phyloP scores from a whole-genome alignment of 176 grass and related monocot genomes.

The Dactylis glomerata region DNA sequence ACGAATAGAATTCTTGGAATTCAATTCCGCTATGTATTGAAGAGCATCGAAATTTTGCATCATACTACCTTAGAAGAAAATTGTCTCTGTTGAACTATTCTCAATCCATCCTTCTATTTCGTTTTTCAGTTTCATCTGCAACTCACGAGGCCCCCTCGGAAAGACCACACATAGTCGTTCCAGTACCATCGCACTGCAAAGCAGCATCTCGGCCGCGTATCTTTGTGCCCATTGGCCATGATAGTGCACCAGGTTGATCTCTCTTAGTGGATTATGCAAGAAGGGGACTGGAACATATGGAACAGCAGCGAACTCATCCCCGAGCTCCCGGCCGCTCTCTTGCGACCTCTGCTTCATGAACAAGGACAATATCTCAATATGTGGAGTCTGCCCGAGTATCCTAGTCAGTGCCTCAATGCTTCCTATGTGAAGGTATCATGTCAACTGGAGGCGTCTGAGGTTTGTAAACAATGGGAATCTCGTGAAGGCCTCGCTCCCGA shows the following conservation, averaged over 20 bases:
- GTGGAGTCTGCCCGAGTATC: neutral
- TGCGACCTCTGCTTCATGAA: neutral
- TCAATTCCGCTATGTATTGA: too few relatives aligned
- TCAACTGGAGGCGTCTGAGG: neutral
- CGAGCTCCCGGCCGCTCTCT: neutral
- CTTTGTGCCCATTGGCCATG: neutral
- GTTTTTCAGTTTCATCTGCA: neutral
- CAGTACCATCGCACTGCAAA: neutral
- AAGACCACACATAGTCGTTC: neutral
- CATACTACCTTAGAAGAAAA: too few relatives aligned
- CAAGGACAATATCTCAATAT: neutral
- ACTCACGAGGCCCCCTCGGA: neutral
- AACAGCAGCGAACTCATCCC: neutral
- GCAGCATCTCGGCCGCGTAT: neutral
- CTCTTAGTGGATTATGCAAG: neutral
- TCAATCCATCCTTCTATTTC: neutral
- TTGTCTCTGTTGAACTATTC: neutral
- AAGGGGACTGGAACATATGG: neutral
- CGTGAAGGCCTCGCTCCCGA: neutral
- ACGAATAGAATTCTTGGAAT: too few relatives aligned
- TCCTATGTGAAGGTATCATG: neutral
- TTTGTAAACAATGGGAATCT: neutral
- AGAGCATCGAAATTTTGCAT: too few relatives aligned
- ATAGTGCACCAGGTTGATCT: slow-evolving; percentile 17
- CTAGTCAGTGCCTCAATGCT: neutral